Base-by-base conservation (phyloP, 2,329 filamentous ascomycete species). In the Monosporascus sp. region DNA sequence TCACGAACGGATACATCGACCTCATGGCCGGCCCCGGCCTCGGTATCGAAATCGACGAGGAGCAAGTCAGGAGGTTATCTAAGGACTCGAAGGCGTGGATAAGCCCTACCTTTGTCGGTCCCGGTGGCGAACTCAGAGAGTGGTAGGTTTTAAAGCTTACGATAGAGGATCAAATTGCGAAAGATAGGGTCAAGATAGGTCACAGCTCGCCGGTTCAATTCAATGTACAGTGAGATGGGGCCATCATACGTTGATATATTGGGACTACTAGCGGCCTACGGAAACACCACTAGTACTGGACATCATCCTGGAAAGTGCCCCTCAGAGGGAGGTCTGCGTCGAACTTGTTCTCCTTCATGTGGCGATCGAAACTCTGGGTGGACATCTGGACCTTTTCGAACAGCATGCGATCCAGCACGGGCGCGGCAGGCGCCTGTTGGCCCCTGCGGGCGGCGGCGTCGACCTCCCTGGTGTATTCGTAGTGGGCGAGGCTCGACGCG, bases 31-130 rank as follows among this genome's bases (percentile, higher is more conserved):
- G 82, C 0, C 78, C 81, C 0, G 87, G 86, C 0, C 62, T 90
- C 51, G 87, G 87, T 0, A 87, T 90, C 58, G 85, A 90, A 53
- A 73, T 88, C 48, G 82, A 92, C 60, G 88, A 91, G 69, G 85
- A 83, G 28, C 72, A 80, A 65, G 80, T 91, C 8, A 75, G 85
- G 38, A 75, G 76, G 57, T 70, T 86, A 38, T 79, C 82, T 0
- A 72, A 76, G 54, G 78, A 79, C 49, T 79, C 84, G 0, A 74
- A 78, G 57, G 78, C 86, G 1, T 91, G 88, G 88, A 72, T 80
- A 41, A 78, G 74, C 50, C 84, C 85, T 22, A 84, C 80, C 4
- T 90, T 90, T 60, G 79, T 81, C 59, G 87, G 86, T 0, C 82
- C 83, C 0, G 86, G 85, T 57, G 85, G 85, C 1, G 78, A 81